Base-by-base conservation (phyloP, 768 basidiomycete species). In the Calocera cornea region DNA sequence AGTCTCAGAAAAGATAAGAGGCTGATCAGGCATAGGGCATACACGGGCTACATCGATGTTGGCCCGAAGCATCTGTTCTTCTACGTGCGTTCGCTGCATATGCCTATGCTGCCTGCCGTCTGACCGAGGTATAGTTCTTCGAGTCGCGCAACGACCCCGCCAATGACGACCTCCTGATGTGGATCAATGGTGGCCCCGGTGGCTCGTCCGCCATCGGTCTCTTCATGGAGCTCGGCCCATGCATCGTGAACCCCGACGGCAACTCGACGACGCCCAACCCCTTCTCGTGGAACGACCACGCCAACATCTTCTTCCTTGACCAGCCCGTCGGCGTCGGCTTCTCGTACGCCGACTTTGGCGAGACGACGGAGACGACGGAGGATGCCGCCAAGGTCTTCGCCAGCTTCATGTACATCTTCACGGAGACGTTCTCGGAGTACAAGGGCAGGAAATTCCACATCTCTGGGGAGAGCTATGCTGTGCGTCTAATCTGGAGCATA, bases 311-410 rank as follows among this genome's bases (percentile, higher is more conserved):
- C 31, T 76, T 72, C 69, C 70, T 79, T 50, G 76, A 77, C 68
- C 72, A 76, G 40, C 77, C 78, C n/a, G 70, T 76, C 54, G 74
- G 79, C 60, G 81, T 82, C 44, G 83, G 83, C 41, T 83, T 77
- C 77, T 81, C 81, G 5, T 83, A 82, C 72, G 72, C 76, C 12
- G 71, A 76, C 34, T 75, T 75, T 64, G 76, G 71, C 7, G 72
- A 73, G 40, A 70, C 68, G 16, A 71, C 71, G 34, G 69, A 49
- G 44, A 47, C 44, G 19, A 47, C 44, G 19, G 8, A 5, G 3
- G 44, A 47, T 47, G 44, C 44, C 3, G 44, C 44, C 24, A 47
- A 47, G 44, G 44, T 47, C 44, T 3, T 47, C 44, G 44, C 44
- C 19, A 24, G 19, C 19, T 47, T 47, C 44, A 47, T 47, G 44